Evolutionary conservation across 2,329 filamentous ascomycete species (phyloP).

Genomic region (Colletotrichum tanaceti): DNA sequence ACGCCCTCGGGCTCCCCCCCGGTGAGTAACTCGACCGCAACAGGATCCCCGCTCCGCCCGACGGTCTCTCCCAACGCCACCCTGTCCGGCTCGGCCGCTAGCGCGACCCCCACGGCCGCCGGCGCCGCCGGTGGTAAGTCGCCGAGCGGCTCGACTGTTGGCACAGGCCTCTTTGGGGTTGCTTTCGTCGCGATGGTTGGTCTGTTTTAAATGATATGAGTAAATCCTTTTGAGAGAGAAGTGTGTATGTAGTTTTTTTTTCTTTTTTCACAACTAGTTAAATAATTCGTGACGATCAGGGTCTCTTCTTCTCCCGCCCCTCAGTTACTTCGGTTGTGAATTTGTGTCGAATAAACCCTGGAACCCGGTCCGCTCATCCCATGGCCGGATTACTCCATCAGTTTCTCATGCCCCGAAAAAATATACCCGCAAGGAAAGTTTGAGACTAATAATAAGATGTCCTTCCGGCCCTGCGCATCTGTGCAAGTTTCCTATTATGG

Average conservation of each 20-base stretch:
- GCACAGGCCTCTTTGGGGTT: slow-evolving; percentile 31
- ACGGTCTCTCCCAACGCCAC: slow-evolving; percentile 20
- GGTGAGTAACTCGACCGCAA: slow-evolving; percentile 19
- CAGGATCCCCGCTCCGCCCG: slow-evolving; percentile 18
- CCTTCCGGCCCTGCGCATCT: too few relatives aligned
- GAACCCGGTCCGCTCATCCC: too few relatives aligned
- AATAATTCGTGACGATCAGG: background rate
- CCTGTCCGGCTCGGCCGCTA: slow-evolving; percentile 30
- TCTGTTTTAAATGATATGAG: slow-evolving; percentile 21
- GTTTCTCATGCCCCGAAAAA: too few relatives aligned
- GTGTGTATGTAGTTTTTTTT: slow-evolving; percentile 2
- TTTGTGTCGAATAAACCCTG: too few relatives aligned
- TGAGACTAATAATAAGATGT: too few relatives aligned
- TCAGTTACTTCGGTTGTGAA: too few relatives aligned
- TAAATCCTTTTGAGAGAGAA: background rate
- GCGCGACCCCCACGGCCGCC: slow-evolving; percentile 16
- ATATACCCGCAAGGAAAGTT: too few relatives aligned
- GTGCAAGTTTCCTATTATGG: too few relatives aligned
- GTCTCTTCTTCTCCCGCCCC: too few relatives aligned
- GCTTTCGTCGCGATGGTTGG: slow-evolving; percentile 26
- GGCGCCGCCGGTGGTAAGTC: slow-evolving; percentile 8
- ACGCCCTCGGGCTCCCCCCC: slow-evolving; percentile 23
- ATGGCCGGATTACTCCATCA: too few relatives aligned
- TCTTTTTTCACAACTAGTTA: background rate
- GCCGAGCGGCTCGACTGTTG: slow-evolving; percentile 8